Conservation (phyloP, 2,329 filamentous ascomycete species). For the Colletotrichum musae region DNA sequence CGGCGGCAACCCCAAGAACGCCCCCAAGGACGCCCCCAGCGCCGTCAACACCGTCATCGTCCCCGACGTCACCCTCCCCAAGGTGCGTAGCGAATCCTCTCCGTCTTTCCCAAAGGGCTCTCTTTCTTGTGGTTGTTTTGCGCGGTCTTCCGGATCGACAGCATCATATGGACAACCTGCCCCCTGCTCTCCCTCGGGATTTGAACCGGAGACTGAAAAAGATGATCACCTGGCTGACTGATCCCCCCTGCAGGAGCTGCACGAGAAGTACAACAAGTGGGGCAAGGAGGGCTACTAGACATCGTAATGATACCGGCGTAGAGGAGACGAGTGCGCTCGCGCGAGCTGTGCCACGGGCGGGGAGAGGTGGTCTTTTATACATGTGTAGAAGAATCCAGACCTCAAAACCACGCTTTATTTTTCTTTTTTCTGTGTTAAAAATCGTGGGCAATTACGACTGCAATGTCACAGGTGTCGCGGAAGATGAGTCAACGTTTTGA, state of each 20-base stretch:
- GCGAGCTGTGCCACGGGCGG: conserved; percentile 25
- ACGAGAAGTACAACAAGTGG: conserved; percentile 99
- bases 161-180: no score
- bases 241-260: conserved; percentile 75
- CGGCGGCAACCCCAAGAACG: conserved; percentile 82
- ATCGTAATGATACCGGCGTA: conserved; percentile 29
- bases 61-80: conserved; percentile 92
- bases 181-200: background rate
- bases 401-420: conserved; percentile 20
- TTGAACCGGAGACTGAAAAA: background rate
- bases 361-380: conserved; percentile 23
- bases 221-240: conserved; percentile 29
- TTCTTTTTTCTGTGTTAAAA: background rate
- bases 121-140: background rate
- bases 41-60: conserved; percentile 96
- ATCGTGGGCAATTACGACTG: background rate
- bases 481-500: background rate
- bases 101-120: no score
- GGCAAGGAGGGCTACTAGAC: conserved; percentile 93
- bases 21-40: conserved; percentile 91
- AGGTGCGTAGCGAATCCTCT: conserved; percentile 66
- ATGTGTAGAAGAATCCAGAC: conserved; percentile 41
- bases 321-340: conserved; percentile 16
- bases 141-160: background rate
- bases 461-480: background rate